Percentiles rank a stretch among this genome's conserved stretches.
Evolutionary conservation across 2,329 filamentous ascomycete genomes (phyloP).

Genomic region (Sporothrix mexicana): DNA sequence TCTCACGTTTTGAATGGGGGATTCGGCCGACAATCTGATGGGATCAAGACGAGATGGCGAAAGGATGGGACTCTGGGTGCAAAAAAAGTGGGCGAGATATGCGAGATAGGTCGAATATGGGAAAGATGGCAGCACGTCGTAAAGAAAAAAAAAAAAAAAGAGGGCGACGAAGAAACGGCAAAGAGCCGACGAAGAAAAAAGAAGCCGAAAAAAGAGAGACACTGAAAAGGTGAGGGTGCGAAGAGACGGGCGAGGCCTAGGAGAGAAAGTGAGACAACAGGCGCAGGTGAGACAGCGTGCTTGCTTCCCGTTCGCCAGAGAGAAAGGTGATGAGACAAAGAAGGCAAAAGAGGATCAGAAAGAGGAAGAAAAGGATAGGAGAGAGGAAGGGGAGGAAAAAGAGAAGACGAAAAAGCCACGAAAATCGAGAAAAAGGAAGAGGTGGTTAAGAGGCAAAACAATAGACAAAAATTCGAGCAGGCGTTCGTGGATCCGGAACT

Average conservation of each 20-base stretch:
- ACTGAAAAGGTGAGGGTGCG: conserved; percentile 15
- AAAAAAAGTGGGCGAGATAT: conserved; percentile 23
- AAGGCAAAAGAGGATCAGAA: conserved; percentile 5
- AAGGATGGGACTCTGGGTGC: not conserved
- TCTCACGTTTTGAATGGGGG: conserved; percentile 23
- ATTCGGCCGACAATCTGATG: conserved; percentile 20
- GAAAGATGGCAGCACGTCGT: too few relatives aligned
- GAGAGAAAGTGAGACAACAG: conserved; percentile 26
- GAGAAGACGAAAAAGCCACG: not conserved
- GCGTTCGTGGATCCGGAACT: conserved; percentile 2
- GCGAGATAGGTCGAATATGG: too few relatives aligned
- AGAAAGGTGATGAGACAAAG: not conserved
- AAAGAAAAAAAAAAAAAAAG: not conserved
- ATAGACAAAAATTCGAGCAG: not conserved
- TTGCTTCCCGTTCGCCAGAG: conserved; percentile 29
- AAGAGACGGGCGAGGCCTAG: conserved; percentile 1
- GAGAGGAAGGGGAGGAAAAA: not conserved
- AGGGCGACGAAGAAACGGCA: conserved; percentile 3
- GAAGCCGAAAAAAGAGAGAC: conserved; percentile 18
- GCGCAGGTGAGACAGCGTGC: conserved; percentile 31
- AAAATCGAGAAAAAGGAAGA: not conserved
- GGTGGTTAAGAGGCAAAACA: not conserved
- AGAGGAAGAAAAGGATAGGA: conserved; percentile 11
- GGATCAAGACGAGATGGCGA: not conserved
- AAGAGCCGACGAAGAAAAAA: conserved; percentile 20